These are phyloP conservation scores for Suhomyces chickasaworum DNA, from an alignment of 1,139 yeast genomes.

Conservation along the genomic window DNA sequence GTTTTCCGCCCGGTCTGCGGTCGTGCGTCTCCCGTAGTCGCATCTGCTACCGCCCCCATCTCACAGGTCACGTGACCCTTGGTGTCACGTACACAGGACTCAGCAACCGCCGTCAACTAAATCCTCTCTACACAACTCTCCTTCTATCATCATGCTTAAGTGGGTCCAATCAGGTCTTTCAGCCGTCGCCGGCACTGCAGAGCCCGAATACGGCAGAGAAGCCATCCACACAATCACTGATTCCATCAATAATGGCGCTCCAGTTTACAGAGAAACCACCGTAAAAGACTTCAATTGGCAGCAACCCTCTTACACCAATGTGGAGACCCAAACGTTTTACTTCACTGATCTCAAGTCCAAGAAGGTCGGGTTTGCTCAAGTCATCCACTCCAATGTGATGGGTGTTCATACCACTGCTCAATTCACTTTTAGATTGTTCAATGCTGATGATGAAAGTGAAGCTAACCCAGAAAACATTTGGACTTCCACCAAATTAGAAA, in stretches of 20 bases:
- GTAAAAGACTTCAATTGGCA: conserved; percentile 73
- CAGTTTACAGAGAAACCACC: conserved; percentile 49
- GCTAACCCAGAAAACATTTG: conserved; percentile 52
- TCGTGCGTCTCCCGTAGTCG: not conserved
- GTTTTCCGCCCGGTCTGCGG: not conserved
- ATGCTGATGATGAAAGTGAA: conserved; percentile 44
- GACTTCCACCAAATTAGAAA: conserved; percentile 89
- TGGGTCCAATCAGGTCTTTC: conserved; percentile 90
- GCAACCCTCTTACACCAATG: conserved; percentile 79
- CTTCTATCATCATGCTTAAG: conserved; percentile 55
- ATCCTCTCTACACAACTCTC: not conserved
- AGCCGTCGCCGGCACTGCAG: conserved; percentile 94
- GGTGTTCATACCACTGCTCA: conserved; percentile 93
- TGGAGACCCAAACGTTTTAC: conserved; percentile 93
- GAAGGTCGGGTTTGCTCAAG: conserved; percentile 84
- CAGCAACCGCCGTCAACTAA: conserved; percentile 5
- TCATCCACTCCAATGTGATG: conserved; percentile 89
- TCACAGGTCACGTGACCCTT: not conserved
- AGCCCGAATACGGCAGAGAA: conserved; percentile 92
- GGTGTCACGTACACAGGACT: conserved; percentile 1
- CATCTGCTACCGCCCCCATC: too few species aligned
- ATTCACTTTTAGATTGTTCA: conserved; percentile 81
- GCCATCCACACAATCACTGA: conserved; percentile 85
- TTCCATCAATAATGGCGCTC: conserved; percentile 45
- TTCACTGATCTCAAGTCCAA: conserved; percentile 66